phyloP scores from a whole-genome alignment of 2,329 filamentous ascomycete genomes.

The Verticillium zaregamsianum region DNA sequence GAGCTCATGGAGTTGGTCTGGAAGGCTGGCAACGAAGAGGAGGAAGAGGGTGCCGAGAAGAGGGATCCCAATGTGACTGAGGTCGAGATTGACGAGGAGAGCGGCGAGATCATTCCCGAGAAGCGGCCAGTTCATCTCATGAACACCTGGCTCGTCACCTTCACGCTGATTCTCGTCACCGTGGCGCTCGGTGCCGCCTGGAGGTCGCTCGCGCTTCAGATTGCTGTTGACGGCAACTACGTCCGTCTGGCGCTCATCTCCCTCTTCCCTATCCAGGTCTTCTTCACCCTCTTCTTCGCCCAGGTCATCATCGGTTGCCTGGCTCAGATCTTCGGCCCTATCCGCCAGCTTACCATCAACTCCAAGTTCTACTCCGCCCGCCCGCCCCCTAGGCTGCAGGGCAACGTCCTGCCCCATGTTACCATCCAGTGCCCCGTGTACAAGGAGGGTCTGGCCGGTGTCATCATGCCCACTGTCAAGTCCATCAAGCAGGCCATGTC shows the following conservation, averaged over 20 bases:
- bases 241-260: constrained; percentile 60
- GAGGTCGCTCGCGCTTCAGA: constrained; percentile 65
- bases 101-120: constrained; percentile 61
- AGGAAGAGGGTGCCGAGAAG: constrained; percentile 51
- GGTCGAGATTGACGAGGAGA: constrained; percentile 66
- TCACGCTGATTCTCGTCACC: constrained; percentile 63
- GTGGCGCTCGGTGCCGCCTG: constrained; percentile 66
- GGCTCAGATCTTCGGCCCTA: constrained; percentile 71
- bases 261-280: constrained; percentile 67
- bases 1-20: constrained; percentile 76
- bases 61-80: constrained; percentile 39
- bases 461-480: constrained; percentile 73
- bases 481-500: constrained; percentile 76
- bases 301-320: constrained; percentile 75
- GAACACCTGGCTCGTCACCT: constrained; percentile 64
- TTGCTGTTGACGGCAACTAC: constrained; percentile 59
- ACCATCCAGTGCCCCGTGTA: constrained; percentile 87
- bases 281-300: constrained; percentile 78
- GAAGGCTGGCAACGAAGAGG: constrained; percentile 53
- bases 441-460: constrained; percentile 72
- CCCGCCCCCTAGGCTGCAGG: constrained; percentile 59
- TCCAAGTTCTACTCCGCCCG: constrained; percentile 78
- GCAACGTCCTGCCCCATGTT: constrained; percentile 59
- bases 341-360: constrained; percentile 69
- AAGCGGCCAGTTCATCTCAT: constrained; percentile 63